phyloP scores from a whole-genome alignment of 2,329 filamentous ascomycete genomes.

The Alternaria gansuensis region DNA sequence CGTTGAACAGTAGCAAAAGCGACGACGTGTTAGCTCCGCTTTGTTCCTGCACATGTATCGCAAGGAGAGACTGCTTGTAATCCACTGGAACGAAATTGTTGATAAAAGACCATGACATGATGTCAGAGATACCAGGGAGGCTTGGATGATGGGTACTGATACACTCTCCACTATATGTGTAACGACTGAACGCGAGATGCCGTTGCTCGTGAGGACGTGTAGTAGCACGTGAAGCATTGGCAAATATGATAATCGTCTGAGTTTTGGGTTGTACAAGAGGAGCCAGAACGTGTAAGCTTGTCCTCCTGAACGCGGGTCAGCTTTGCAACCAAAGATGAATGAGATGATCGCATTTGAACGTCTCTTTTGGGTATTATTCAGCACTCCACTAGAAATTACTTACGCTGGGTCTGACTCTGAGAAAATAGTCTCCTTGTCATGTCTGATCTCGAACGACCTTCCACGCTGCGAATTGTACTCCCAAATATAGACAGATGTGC shows the following conservation, averaged over 20 bases:
- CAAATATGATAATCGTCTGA: constrained; percentile 25
- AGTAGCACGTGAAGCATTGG: background rate
- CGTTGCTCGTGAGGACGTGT: background rate
- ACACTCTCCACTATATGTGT: constrained; percentile 26
- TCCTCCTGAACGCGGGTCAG: constrained; percentile 6
- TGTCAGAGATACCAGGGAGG: background rate
- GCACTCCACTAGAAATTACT: background rate
- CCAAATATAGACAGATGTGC: constrained; percentile 40
- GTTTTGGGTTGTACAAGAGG: constrained; percentile 25
- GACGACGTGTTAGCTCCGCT: background rate
- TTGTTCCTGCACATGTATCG: background rate
- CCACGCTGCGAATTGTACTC: constrained; percentile 38
- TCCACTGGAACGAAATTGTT: constrained; percentile 15
- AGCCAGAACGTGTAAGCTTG: background rate
- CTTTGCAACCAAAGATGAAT: background rate
- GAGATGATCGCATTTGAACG: background rate
- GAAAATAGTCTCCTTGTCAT: constrained; percentile 5
- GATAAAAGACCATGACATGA: background rate
- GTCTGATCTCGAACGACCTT: constrained; percentile 31
- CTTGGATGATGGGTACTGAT: constrained; percentile 2
- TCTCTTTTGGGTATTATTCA: background rate
- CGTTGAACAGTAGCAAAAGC: constrained; percentile 27
- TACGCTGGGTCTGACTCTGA: background rate
- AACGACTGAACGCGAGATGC: constrained; percentile 14
- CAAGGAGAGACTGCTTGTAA: constrained; percentile 6